phyloP scores from a whole-genome alignment of 176 grass and related monocot species.

The Hsuehochloa calcarea region DNA sequence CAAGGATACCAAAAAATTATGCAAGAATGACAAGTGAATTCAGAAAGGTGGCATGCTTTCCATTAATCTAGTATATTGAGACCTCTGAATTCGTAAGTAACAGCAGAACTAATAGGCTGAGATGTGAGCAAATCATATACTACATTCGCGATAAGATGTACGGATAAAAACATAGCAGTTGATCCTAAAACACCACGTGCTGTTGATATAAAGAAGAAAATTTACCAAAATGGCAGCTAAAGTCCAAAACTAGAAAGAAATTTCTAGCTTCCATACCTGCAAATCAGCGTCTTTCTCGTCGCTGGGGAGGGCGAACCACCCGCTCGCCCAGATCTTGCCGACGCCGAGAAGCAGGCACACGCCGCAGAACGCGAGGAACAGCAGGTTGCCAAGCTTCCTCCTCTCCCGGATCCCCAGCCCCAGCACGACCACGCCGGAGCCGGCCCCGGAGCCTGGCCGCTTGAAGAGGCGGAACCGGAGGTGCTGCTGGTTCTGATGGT shows the following conservation, averaged over 20 bases:
- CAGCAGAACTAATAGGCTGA: background rate
- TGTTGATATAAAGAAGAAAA: background rate
- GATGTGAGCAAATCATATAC: background rate
- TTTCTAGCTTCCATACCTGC: conserved; percentile 34
- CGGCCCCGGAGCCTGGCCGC: conserved; percentile 16
- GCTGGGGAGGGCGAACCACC: conserved; percentile 42
- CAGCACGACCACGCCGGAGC: conserved; percentile 29
- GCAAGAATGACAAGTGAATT: background rate
- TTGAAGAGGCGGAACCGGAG: conserved; percentile 70
- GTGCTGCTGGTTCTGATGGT: conserved; percentile 50
- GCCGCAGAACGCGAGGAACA: conserved; percentile 86
- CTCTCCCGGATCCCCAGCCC: conserved; percentile 51
- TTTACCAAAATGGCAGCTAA: background rate
- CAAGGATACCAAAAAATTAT: background rate
- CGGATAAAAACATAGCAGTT: background rate
- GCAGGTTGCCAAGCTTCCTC: conserved; percentile 62
- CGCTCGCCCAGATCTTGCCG: conserved; percentile 70
- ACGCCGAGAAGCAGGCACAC: conserved; percentile 71
- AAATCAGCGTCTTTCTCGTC: conserved; percentile 29
- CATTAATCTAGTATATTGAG: background rate
- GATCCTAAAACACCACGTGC: background rate
- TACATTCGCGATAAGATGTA: background rate
- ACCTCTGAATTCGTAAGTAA: conserved; percentile 1
- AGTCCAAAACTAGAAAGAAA: background rate
- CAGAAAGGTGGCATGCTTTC: background rate